phyloP scores from a whole-genome alignment of 441 rosid species.

The Erodium chrysanthum region DNA sequence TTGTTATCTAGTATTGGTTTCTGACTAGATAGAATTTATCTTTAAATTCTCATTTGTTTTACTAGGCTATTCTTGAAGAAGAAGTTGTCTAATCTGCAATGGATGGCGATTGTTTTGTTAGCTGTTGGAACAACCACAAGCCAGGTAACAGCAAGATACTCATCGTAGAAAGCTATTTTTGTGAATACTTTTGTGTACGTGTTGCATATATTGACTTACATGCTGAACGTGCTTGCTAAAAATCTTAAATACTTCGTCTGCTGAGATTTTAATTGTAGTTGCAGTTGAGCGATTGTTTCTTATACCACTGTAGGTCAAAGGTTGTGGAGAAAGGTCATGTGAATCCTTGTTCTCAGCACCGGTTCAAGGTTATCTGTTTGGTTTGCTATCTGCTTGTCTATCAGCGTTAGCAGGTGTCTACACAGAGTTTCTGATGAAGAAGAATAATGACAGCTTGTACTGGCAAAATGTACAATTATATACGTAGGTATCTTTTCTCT shows the following conservation, averaged over 20 bases:
- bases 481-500: constrained; percentile 51
- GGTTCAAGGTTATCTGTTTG: constrained; percentile 61
- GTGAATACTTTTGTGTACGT: neutral
- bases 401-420: constrained; percentile 75
- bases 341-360: constrained; percentile 70
- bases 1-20: neutral
- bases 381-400: constrained; percentile 60
- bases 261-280: neutral
- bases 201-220: neutral
- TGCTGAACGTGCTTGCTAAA: neutral
- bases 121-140: constrained; percentile 85
- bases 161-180: neutral
- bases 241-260: neutral
- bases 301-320: constrained; percentile 43
- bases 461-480: constrained; percentile 85
- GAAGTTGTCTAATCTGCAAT: constrained; percentile 54
- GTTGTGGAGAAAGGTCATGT: constrained; percentile 65
- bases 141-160: constrained; percentile 78
- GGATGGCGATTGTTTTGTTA: constrained; percentile 70
- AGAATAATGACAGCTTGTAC: constrained; percentile 69
- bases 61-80: constrained; percentile 51
- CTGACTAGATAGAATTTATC: neutral
- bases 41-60: neutral
- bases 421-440: constrained; percentile 79
- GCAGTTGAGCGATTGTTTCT: constrained; percentile 5